Percentiles rank a stretch among this genome's conserved stretches.
These are phyloP conservation scores for Teunomyces cretensis DNA, from an alignment of 805 yeast species.

Conservation along the genomic window DNA sequence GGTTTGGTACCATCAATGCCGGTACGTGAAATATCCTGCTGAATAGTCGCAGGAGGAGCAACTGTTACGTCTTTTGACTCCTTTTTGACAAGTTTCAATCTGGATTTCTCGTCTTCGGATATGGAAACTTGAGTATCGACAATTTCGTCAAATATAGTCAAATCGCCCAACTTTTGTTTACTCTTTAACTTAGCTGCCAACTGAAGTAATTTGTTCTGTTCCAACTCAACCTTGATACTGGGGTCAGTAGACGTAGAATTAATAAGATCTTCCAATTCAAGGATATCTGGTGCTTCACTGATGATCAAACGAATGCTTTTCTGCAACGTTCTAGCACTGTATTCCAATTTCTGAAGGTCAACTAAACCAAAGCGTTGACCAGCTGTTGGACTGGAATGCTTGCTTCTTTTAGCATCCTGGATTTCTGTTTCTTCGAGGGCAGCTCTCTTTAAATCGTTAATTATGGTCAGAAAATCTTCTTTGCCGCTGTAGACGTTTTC, in stretches of 20 bases:
- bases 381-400: neutral
- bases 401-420: neutral
- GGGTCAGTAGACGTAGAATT: constrained; percentile 33
- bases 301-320: constrained; percentile 13
- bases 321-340: constrained; percentile 33
- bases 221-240: constrained; percentile 49
- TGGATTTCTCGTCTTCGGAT: constrained; percentile 12
- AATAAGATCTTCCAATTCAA: constrained; percentile 37
- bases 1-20: constrained; percentile 41
- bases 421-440: neutral
- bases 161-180: constrained; percentile 46
- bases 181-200: constrained; percentile 62
- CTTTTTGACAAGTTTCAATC: constrained; percentile 4
- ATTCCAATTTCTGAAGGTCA: constrained; percentile 40
- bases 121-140: constrained; percentile 36
- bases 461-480: neutral
- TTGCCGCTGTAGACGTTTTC: neutral
- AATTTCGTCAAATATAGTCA: constrained; percentile 59
- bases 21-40: constrained; percentile 6
- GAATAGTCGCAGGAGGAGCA: neutral
- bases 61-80: constrained; percentile 8
- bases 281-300: constrained; percentile 54
- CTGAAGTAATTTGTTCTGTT: constrained; percentile 53
- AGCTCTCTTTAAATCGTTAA: neutral
- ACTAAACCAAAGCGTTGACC: constrained; percentile 14